These are phyloP conservation scores for Begonia fuchsioides DNA, from an alignment of 306 rosid genomes.

Conservation along the genomic window DNA sequence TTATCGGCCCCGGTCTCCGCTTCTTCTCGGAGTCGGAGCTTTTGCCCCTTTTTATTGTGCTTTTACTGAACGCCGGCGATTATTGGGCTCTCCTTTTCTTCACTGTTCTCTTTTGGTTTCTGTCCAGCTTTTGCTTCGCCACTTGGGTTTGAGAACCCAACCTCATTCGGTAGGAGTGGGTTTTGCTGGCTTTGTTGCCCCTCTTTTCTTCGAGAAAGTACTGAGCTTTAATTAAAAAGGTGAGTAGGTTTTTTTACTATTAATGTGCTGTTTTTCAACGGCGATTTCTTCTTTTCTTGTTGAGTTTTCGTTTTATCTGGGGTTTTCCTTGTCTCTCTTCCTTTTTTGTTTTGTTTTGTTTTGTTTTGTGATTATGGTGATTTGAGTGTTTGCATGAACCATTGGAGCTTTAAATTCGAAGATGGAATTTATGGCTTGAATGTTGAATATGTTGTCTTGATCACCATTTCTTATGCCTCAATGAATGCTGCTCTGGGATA, in stretches of 20 bases:
- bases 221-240: neutral
- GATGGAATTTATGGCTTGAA: too few species aligned
- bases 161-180: neutral
- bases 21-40: constrained; percentile 4
- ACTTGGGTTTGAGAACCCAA: neutral
- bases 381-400: too few species aligned
- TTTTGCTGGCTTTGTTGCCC: neutral
- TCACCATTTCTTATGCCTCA: too few species aligned
- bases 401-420: too few species aligned
- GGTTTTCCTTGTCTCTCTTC: too few species aligned
- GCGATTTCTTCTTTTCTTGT: too few species aligned
- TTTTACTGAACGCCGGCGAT: constrained; percentile 1
- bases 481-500: too few species aligned
- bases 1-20: constrained; percentile 7
- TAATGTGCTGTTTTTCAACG: too few species aligned
- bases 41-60: constrained; percentile 8
- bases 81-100: constrained; percentile 1
- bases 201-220: neutral
- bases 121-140: neutral
- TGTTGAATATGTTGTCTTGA: too few species aligned
- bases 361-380: too few species aligned
- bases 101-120: neutral
- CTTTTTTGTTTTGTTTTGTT: too few species aligned
- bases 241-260: neutral
- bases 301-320: neutral